These are phyloP conservation scores for Gaultheria prostrata DNA, from an alignment of 148 eudicot species.

Conservation along the genomic window DNA sequence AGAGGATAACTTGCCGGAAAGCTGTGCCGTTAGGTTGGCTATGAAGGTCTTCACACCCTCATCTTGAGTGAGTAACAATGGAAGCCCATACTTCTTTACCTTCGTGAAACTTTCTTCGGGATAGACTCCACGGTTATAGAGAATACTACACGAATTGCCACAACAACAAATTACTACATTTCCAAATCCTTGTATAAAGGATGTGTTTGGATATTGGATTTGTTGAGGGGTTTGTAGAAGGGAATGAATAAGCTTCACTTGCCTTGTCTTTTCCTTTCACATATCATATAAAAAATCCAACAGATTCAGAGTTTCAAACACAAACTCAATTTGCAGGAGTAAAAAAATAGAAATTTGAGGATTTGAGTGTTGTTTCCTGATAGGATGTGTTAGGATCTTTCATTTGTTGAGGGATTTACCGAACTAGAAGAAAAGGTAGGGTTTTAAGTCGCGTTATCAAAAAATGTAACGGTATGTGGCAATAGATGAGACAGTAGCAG, in stretches of 20 bases:
- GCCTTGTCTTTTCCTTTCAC: neutral
- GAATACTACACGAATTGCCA: conserved; percentile 46
- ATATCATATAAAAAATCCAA: neutral
- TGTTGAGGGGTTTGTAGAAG: neutral
- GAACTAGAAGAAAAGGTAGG: neutral
- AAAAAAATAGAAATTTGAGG: neutral
- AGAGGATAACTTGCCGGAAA: conserved; percentile 46
- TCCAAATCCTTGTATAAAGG: neutral
- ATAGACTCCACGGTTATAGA: conserved; percentile 89
- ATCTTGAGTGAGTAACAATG: conserved; percentile 86
- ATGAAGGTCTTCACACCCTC: conserved; percentile 90
- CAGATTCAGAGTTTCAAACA: neutral
- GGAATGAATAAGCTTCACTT: neutral
- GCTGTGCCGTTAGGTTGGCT: conserved; percentile 76
- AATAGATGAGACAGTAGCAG: neutral
- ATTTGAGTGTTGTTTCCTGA: neutral
- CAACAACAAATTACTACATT: neutral
- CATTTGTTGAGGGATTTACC: neutral
- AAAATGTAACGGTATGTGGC: neutral
- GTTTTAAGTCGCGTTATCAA: neutral
- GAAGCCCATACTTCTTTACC: conserved; percentile 95
- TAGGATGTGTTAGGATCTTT: neutral
- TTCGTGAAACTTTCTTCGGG: conserved; percentile 88
- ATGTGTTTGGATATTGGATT: neutral
- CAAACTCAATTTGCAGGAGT: too few species aligned